phyloP scores from a whole-genome alignment of 345 rosid species.

The Theobroma cacao region DNA sequence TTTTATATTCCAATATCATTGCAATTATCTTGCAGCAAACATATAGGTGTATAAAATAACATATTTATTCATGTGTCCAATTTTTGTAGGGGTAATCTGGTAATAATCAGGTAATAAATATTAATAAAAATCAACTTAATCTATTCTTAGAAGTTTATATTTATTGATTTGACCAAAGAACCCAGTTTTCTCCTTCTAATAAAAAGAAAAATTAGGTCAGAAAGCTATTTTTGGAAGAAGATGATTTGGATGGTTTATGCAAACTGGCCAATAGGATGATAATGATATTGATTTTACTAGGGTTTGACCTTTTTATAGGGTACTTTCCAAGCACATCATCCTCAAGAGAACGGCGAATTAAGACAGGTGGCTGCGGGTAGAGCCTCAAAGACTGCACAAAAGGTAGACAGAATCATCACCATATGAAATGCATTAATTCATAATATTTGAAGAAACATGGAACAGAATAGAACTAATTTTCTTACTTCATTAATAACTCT shows the following conservation, averaged over 20 bases:
- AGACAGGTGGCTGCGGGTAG: slow-evolving; percentile 96
- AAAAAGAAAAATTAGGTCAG: background rate
- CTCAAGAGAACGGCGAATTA: slow-evolving; percentile 82
- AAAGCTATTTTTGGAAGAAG: background rate
- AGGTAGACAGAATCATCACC: slow-evolving; percentile 12
- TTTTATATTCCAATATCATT: background rate
- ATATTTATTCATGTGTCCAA: background rate
- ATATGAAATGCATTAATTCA: background rate
- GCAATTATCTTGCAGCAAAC: background rate
- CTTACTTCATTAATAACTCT: slow-evolving; percentile 90
- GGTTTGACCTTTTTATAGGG: slow-evolving; percentile 66
- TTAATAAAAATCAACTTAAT: background rate
- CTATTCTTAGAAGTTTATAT: background rate
- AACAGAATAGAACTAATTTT: background rate
- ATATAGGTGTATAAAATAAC: background rate
- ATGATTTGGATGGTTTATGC: background rate
- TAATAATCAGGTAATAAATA: background rate
- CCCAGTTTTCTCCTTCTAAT: background rate
- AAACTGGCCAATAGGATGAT: background rate
- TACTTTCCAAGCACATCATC: slow-evolving; percentile 75
- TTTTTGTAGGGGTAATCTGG: background rate
- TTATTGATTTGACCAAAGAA: background rate
- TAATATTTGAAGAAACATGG: background rate
- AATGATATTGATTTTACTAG: background rate
- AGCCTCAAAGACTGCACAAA: slow-evolving; percentile 76